These are phyloP conservation scores for Dicorynia guianensis DNA, from an alignment of 306 rosid genomes.

Conservation along the genomic window DNA sequence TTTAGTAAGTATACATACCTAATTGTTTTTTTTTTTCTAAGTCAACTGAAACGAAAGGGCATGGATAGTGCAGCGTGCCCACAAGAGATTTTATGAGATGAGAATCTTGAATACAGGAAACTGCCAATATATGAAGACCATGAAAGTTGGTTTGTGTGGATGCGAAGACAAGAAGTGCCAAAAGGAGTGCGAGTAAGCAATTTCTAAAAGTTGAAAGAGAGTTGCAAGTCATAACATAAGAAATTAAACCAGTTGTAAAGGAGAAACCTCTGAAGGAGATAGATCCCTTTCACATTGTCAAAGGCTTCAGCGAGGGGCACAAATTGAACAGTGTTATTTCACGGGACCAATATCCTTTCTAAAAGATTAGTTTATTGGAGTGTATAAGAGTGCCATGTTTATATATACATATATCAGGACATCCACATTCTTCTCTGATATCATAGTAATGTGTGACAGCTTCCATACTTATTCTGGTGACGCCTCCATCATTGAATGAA, in stretches of 20 bases:
- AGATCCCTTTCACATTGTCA: background rate
- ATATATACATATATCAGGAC: no score
- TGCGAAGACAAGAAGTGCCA: background rate
- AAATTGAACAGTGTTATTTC: no score
- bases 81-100: background rate
- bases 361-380: no score
- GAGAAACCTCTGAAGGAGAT: background rate
- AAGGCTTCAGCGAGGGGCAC: background rate
- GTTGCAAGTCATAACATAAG: background rate
- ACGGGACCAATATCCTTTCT: no score
- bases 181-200: slow-evolving; percentile 41
- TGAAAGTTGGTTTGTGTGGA: background rate
- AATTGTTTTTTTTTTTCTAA: no score
- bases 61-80: background rate
- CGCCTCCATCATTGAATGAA: no score
- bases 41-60: slow-evolving; percentile 13
- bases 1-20: no score
- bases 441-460: no score
- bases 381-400: no score
- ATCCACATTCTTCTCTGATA: no score
- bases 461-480: no score
- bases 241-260: background rate
- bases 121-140: background rate
- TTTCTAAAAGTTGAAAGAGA: slow-evolving; percentile 10
- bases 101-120: background rate